These are phyloP conservation scores for Bipolaris victoriae DNA, from an alignment of 2,329 filamentous ascomycete species.

Conservation along the genomic window DNA sequence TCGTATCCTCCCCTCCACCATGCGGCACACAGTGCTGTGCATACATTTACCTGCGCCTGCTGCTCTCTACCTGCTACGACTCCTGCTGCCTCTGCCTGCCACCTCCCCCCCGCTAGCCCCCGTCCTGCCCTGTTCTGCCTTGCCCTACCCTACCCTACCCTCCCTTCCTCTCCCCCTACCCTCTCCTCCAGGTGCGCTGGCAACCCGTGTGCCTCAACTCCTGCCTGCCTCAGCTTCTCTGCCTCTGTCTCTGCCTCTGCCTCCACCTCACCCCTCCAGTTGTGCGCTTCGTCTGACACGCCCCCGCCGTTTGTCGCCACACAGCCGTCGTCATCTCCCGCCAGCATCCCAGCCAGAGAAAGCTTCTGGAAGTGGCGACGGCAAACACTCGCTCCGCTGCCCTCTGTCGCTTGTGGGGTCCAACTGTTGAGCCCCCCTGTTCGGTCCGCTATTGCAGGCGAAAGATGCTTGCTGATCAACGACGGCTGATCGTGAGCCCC, in stretches of 20 bases:
- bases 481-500: slow-evolving; percentile 4
- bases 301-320: slow-evolving; percentile 17
- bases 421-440: slow-evolving; percentile 7
- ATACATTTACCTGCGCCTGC: slow-evolving; percentile 5
- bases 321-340: slow-evolving; percentile 23
- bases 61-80: slow-evolving; percentile 5
- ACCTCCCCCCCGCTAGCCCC: slow-evolving; percentile 1
- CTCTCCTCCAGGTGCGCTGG: neutral
- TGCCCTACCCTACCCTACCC: neutral
- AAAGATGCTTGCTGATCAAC: slow-evolving; percentile 17
- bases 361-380: slow-evolving; percentile 25
- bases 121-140: slow-evolving; percentile 2
- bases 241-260: no score
- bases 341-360: slow-evolving; percentile 17
- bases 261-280: neutral
- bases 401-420: slow-evolving; percentile 13
- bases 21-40: slow-evolving; percentile 10
- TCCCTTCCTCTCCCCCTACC: no score
- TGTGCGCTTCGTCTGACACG: neutral
- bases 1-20: neutral
- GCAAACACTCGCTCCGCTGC: neutral
- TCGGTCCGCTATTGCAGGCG: slow-evolving; percentile 19
- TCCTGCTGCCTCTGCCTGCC: neutral
- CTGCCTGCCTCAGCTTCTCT: neutral
- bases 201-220: neutral